These are phyloP conservation scores for Russula lepida DNA, from an alignment of 768 basidiomycete genomes.

Conservation along the genomic window DNA sequence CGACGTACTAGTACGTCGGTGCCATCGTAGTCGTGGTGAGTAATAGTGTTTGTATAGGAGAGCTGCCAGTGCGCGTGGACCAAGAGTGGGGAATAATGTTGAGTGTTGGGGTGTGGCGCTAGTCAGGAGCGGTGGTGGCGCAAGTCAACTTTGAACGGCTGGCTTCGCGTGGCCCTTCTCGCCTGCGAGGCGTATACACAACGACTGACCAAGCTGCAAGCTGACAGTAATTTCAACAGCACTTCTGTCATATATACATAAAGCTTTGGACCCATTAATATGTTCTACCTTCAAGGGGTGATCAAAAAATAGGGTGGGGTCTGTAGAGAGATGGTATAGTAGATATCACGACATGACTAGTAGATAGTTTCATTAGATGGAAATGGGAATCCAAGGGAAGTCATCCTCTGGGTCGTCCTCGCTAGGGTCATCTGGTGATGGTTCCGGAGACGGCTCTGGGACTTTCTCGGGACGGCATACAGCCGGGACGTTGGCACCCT, in stretches of 20 bases:
- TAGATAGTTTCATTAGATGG: background rate
- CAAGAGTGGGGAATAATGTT: background rate
- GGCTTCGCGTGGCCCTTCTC: background rate
- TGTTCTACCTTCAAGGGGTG: background rate
- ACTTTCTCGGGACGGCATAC: conserved; percentile 30
- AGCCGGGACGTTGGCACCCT: conserved; percentile 38
- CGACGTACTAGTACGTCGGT: no score
- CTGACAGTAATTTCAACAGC: background rate
- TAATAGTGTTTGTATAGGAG: no score
- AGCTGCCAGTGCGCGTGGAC: no score
- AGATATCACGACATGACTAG: background rate
- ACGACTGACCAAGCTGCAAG: no score
- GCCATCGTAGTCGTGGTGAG: no score
- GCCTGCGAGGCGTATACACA: no score
- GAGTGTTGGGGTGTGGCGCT: no score
- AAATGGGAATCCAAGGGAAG: background rate
- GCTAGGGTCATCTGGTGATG: conserved; percentile 30
- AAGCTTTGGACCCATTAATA: background rate
- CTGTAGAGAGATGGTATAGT: background rate
- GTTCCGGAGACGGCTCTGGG: conserved; percentile 23
- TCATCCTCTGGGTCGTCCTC: conserved; percentile 20
- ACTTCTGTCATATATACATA: background rate
- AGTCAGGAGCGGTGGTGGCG: background rate
- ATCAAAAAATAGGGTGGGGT: background rate
- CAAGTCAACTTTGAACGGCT: background rate